Percentiles rank a stretch among this genome's conserved stretches.
Evolutionary conservation across 257 asterid species (phyloP).

Genomic region (Penstemon barbatus): DNA sequence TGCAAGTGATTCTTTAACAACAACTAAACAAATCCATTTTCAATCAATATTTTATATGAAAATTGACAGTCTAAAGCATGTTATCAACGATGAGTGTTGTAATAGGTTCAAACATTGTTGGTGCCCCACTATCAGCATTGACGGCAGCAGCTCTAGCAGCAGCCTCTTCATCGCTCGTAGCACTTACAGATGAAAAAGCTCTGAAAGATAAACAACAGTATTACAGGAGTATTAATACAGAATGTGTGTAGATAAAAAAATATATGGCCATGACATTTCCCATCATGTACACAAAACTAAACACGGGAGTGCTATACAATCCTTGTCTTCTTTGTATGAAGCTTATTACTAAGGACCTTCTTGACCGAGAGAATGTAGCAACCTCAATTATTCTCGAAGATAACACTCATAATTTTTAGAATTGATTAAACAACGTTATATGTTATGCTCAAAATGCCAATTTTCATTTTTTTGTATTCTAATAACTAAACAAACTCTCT

Average conservation of each 20-base stretch:
- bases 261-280: not conserved
- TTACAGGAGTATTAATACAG: not conserved
- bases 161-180: slow-evolving; percentile 80
- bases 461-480: not conserved
- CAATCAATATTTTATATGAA: not conserved
- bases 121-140: slow-evolving; percentile 61
- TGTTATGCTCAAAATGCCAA: slow-evolving; percentile 3
- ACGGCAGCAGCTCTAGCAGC: slow-evolving; percentile 66
- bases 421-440: not conserved
- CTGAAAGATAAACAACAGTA: slow-evolving; percentile 31
- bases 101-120: slow-evolving; percentile 64
- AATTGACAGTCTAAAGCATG: not conserved
- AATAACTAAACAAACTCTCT: not conserved
- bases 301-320: not conserved
- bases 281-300: not conserved
- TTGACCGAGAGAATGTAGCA: not conserved
- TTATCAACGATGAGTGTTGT: not conserved
- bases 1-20: no score
- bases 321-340: not conserved
- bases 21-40: not conserved
- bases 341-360: not conserved
- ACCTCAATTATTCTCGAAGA: not conserved
- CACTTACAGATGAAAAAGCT: slow-evolving; percentile 47
- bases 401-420: not conserved
- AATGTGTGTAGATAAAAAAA: not conserved